Base-by-base conservation (phyloP, 805 yeast genomes). In the Lachancea nothofagi region DNA sequence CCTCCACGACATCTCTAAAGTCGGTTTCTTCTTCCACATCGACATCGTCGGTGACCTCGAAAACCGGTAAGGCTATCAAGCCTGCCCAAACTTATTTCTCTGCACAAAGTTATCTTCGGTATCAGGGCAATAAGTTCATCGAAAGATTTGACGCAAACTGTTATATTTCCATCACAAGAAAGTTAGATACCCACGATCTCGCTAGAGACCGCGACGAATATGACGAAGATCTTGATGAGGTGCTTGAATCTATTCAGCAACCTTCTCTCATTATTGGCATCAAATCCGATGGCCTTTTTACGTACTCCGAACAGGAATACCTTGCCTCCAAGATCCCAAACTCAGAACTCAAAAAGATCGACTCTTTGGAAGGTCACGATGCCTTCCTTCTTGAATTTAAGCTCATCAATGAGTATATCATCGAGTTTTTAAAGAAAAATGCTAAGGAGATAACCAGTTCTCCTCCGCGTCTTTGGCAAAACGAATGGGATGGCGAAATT, bases 291-390 rank as follows among this genome's bases (percentile, higher is more conserved):
- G 97, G 96, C 0, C 67, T 93, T 20, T 93, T 93, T 65, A 90
- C 97, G 0, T 78, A 83, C 51, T 75, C 89, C 15, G 98, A 93
- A 64, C 98, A 93, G 63, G 85, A 85, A 54, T 75, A 80, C 37
- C 71, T 93, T 34, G 94, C 94, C 1, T 74, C 77, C 29, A 67
- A 78, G 54, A 74, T 93, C 43, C 89, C 88, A 6, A 71, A 83
- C 50, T 72, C 94, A 1, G 59, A 51, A 5, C 67, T 93, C 48
- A 78, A 80, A 49, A 77, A 78, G 52, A 80, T 93, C 30, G 77
- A 83, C 46, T 88, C 97, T 1, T 93, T 90, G 9, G 98, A 93
- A 53, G 98, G 98, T 13, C 98, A 93, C 57, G 98, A 93, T 66
- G 98, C 97, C 2, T 93, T 93, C 57, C 65, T 93, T 44, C 69